Percentiles rank a stretch among this genome's conserved stretches.
Conservation (phyloP, 306 rosid species). For the cucumber (Cucumis sativus) region Cucumber_9930_V3 NC_026655.2:30412001-30412500, state of each 20-base stretch:
- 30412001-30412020: neutral
- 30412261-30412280: neutral
- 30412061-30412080: conserved; percentile 64
- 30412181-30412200: conserved; percentile 65
- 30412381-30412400: conserved; percentile 4
- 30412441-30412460: neutral
- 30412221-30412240: conserved; percentile 18
- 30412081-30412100: conserved; percentile 33
- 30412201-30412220: conserved; percentile 50
- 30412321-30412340: conserved; percentile 1
- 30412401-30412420: neutral
- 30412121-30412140: conserved; percentile 82
- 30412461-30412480: neutral
- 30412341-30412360: neutral
- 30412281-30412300: neutral
- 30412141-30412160: conserved; percentile 96
- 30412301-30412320: neutral
- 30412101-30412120: conserved; percentile 80
- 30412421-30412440: neutral
- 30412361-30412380: neutral
- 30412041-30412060: conserved; percentile 64
- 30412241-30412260: conserved; percentile 11
- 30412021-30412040: conserved; percentile 45
- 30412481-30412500: conserved; percentile 11
- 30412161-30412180: conserved; percentile 73